Evolutionary conservation across 2,329 filamentous ascomycete genomes (phyloP).

Genomic region (Chaetoscypha palmicola): DNA sequence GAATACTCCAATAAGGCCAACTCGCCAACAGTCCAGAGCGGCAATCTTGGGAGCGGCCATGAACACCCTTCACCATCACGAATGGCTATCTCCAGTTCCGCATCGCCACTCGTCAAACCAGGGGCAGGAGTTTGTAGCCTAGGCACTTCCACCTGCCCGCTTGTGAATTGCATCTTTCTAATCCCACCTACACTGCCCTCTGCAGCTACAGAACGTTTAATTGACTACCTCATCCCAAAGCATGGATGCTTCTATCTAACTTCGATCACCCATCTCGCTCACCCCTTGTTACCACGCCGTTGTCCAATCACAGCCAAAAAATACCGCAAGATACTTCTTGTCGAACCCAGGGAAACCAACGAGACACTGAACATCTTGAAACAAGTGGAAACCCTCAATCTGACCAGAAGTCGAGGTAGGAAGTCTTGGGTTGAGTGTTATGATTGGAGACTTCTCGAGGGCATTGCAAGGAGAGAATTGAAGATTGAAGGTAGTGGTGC

Average conservation of each 20-base stretch:
- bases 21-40: not conserved
- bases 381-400: conserved; percentile 19
- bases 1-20: not conserved
- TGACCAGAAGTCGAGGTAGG: conserved; percentile 23
- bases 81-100: not conserved
- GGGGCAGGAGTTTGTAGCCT: not conserved
- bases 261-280: conserved; percentile 8
- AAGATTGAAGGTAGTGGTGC: conserved; percentile 28
- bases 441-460: conserved; percentile 37
- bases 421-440: conserved; percentile 31
- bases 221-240: conserved; percentile 20
- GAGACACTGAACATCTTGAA: conserved; percentile 30
- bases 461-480: conserved; percentile 35
- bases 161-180: conserved; percentile 21
- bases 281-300: conserved; percentile 13
- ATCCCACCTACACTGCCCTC: conserved; percentile 23
- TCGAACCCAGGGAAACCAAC: conserved; percentile 30
- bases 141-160: conserved; percentile 10
- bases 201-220: conserved; percentile 3
- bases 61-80: not conserved
- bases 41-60: not conserved
- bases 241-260: conserved; percentile 20
- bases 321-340: conserved; percentile 29
- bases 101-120: not conserved
- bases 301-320: conserved; percentile 16